phyloP scores from a whole-genome alignment of 1,284 basidiomycete species.

The Ganoderma lucidum region DNA sequence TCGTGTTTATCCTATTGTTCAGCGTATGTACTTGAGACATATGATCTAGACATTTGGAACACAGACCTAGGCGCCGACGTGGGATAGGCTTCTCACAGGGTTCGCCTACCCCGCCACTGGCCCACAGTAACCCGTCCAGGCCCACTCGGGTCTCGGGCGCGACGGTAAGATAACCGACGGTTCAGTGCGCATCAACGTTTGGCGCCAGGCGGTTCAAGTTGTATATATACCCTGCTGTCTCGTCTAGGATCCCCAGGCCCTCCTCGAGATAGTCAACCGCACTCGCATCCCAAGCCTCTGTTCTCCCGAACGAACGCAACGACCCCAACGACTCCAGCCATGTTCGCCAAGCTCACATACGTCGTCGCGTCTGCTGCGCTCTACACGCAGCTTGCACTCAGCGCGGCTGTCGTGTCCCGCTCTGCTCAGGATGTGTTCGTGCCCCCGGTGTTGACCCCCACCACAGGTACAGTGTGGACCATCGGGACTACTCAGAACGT shows the following conservation, averaged over 20 bases:
- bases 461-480: conserved; percentile 45
- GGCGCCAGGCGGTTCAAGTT: neutral
- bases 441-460: conserved; percentile 48
- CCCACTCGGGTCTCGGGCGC: neutral
- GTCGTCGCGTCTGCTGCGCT: conserved; percentile 23
- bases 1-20: neutral
- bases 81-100: neutral
- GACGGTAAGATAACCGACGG: neutral
- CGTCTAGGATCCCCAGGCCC: neutral
- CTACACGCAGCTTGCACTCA: conserved; percentile 22
- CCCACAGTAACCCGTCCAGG: neutral
- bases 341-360: conserved; percentile 18
- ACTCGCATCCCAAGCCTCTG: neutral
- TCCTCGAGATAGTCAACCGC: neutral
- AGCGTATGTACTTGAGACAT: neutral
- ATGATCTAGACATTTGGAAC: neutral
- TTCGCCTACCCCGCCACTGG: neutral
- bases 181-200: neutral
- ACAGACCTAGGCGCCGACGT: neutral
- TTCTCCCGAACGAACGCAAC: neutral
- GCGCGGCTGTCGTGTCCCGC: conserved; percentile 17
- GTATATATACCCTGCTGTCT: neutral
- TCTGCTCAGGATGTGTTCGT: conserved; percentile 48
- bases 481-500: conserved; percentile 48
- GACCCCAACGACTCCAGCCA: conserved; percentile 8